A percentile compares a stretch with the other conserved stretches of the same genome.
Conservation (phyloP, 2,329 filamentous ascomycete species). For the Verticillium tricorpus region DNA sequence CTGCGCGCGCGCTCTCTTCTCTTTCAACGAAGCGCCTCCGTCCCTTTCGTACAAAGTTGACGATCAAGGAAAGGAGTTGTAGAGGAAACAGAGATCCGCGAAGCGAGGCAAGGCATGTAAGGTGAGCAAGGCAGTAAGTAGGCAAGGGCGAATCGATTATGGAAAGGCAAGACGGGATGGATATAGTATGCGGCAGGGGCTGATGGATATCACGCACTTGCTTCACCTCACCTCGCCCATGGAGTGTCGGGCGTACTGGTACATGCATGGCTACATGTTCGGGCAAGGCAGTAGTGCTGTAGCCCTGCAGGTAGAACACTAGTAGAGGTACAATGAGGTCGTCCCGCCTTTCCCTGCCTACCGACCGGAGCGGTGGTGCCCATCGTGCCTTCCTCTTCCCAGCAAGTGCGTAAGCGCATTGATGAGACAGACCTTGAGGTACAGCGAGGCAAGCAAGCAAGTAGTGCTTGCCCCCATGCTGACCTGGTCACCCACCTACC, state of each 20-base stretch:
- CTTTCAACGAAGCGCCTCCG: neutral
- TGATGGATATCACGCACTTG: neutral
- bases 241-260: neutral
- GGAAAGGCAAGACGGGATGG: neutral
- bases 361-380: conserved; percentile 1
- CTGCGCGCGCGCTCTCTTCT: neutral
- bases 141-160: neutral
- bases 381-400: neutral
- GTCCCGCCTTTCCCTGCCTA: neutral
- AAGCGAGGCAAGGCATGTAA: neutral
- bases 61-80: neutral
- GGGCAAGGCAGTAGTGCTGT: neutral
- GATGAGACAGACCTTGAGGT: neutral
- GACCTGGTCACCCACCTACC: neutral
- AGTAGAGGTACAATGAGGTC: neutral
- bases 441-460: neutral
- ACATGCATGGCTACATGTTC: neutral
- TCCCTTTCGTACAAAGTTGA: neutral
- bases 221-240: neutral
- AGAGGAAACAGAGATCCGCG: neutral
- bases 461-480: neutral
- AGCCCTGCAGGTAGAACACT: neutral
- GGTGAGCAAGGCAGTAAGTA: neutral
- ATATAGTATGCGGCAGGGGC: neutral
- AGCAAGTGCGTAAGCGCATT: neutral